Base-by-base conservation (phyloP, 2,329 filamentous ascomycete genomes). In the Talaromyces islandicus region DNA sequence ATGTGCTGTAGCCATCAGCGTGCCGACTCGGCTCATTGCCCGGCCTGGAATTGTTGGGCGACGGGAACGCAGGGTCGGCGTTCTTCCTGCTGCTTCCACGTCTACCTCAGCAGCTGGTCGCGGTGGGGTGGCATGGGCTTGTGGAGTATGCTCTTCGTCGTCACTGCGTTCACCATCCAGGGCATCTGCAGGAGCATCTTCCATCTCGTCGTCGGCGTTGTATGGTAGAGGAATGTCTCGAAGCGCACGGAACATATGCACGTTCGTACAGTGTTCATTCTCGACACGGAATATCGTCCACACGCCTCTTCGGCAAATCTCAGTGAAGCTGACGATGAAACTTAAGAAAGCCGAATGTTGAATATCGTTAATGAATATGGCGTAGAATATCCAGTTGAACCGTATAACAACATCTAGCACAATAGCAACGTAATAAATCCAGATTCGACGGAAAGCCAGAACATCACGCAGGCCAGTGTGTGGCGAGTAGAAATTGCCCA, bases 241-340 rank as follows among this genome's bases (percentile, higher is more conserved):
- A 2, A 88, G 91, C 4, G 94, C 94, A 64, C 95, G 92, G 81
- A 95, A 95, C 65, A 91, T 87, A 19, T 87, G 85, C 2, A 99
- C 93, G 67, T 97, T 96, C 59, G 89, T 88, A 75, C 92, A 96
- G 76, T 99, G 94, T 69, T 99, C 94, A 73, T 99, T 99, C 75
- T 99, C 94, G 27, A 99, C 92, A 46, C 94, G 90, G 72, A 99
- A 89, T 4, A 97, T 80, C 0, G 89, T 88, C 94, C 94, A 99
- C 70, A 97, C 85, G 63, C 91, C 92, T 71, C 94, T 81, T 32
- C 94, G 86, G n/a, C 85, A 81, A 24, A 96, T 85, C 72, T 99
- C 94, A 9, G 88, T 85, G 3, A 97, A 77, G 1, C 85, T 83
- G 17, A 97, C 85, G 30, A 89, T 66, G 74, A 97, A 97, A 1